Evolutionary conservation across 108 stramenopile genomes (phyloP).

Genomic region (Pseudonitzschia delicatissima): DNA sequence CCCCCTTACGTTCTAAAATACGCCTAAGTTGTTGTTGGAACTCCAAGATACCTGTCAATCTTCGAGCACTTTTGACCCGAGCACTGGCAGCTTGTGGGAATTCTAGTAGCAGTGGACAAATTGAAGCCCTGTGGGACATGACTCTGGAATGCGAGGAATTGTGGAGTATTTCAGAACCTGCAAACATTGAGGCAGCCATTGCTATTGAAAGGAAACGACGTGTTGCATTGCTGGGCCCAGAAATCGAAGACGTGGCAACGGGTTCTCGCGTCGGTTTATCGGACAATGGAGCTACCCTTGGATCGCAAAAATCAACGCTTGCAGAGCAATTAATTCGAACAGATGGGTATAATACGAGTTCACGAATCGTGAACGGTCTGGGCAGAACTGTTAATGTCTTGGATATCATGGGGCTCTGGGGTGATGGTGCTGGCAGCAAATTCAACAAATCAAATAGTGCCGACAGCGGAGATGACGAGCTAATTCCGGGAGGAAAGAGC

Average conservation of each 20-base stretch:
- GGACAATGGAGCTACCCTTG: constrained; percentile 41
- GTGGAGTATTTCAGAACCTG: constrained; percentile 45
- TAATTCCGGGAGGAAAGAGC: constrained; percentile 70
- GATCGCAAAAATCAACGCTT: constrained; percentile 66
- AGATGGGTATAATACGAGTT: constrained; percentile 80
- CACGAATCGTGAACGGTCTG: constrained; percentile 75
- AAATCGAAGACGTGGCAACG: constrained; percentile 74
- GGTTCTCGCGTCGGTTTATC: constrained; percentile 46
- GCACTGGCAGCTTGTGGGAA: constrained; percentile 79
- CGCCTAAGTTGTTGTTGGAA: too few species aligned
- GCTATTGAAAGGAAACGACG: constrained; percentile 71
- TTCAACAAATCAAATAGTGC: not conserved
- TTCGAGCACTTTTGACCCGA: constrained; percentile 73
- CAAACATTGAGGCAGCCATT: constrained; percentile 30
- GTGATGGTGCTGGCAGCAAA: constrained; percentile 32
- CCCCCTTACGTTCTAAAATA: constrained; percentile 76
- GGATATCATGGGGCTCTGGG: constrained; percentile 76
- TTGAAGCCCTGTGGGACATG: constrained; percentile 79
- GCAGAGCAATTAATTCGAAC: constrained; percentile 74
- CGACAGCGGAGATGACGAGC: constrained; percentile 38
- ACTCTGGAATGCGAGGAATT: constrained; percentile 79
- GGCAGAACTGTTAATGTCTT: constrained; percentile 70
- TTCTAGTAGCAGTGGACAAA: constrained; percentile 40
- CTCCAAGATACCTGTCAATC: constrained; percentile 76
- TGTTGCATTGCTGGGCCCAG: constrained; percentile 70